A percentile compares a stretch with the other conserved stretches of the same genome.
Conservation (phyloP, 2,329 filamentous ascomycete genomes). For the Huntiella abstrusa region DNA sequence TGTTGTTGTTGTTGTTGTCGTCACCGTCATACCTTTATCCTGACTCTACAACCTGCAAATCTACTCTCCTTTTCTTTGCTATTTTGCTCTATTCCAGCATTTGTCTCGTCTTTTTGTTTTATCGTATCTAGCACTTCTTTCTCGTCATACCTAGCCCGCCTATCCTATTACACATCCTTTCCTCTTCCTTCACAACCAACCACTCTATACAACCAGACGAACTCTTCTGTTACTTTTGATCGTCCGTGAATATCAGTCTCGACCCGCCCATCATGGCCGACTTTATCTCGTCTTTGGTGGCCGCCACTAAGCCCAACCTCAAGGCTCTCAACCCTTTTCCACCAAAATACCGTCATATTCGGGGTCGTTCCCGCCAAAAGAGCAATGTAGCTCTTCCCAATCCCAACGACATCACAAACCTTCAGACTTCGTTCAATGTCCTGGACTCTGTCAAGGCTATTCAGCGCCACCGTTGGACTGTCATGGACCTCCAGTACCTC, state of each 20-base stretch:
- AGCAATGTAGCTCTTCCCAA: slow-evolving; percentile 18
- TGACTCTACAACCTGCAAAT: too few relatives aligned
- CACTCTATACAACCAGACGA: neutral
- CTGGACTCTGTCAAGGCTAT: slow-evolving; percentile 58
- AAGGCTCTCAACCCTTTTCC: slow-evolving; percentile 25
- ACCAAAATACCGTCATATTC: slow-evolving; percentile 22
- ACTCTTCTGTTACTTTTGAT: too few relatives aligned
- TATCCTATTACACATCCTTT: neutral
- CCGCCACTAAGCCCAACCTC: slow-evolving; percentile 23
- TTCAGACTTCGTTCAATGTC: slow-evolving; percentile 70
- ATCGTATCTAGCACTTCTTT: neutral
- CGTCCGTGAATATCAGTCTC: neutral
- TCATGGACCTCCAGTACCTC: slow-evolving; percentile 72
- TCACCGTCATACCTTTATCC: neutral
- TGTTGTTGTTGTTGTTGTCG: neutral
- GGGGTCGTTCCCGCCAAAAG: slow-evolving; percentile 22
- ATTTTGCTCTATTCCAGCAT: neutral
- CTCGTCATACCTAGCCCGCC: neutral
- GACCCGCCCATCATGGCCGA: slow-evolving; percentile 18
- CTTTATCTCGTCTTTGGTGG: slow-evolving; percentile 20
- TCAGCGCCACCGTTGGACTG: slow-evolving; percentile 59
- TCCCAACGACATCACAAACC: slow-evolving; percentile 45
- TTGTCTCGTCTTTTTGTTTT: neutral
- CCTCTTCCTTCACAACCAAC: neutral
- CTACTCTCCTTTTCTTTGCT: neutral